phyloP scores from a whole-genome alignment of 164 flowering plant genomes.

The Chloranthus sessilifolius region DNA sequence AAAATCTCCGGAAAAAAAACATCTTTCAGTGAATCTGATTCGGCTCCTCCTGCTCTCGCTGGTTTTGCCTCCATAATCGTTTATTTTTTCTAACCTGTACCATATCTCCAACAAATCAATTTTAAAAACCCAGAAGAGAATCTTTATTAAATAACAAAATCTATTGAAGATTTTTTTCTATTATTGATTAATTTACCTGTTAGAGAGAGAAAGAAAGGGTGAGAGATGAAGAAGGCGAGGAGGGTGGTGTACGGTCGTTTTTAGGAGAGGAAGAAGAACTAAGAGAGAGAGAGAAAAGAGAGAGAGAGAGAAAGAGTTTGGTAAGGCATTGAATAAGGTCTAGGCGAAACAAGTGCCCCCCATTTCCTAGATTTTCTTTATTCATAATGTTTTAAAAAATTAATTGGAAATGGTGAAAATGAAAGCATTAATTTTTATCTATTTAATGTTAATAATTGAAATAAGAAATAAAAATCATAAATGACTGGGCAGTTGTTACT shows the following conservation, averaged over 20 bases:
- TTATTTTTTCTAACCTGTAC: neutral
- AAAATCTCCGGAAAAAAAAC: slow-evolving; percentile 36
- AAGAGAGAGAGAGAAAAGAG: slow-evolving; percentile 9
- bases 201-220: neutral
- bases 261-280: too few relatives aligned
- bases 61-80: slow-evolving; percentile 1
- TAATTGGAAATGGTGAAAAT: too few relatives aligned
- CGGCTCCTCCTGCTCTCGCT: slow-evolving; percentile 43
- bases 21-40: slow-evolving; percentile 47
- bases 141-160: neutral
- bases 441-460: too few relatives aligned
- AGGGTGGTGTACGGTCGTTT: too few relatives aligned
- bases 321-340: slow-evolving; percentile 37
- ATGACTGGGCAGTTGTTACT: too few relatives aligned
- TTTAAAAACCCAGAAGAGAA: neutral
- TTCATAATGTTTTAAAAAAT: too few relatives aligned
- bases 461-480: too few relatives aligned
- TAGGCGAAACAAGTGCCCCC: too few relatives aligned
- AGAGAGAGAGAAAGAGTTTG: slow-evolving; percentile 12
- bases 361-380: too few relatives aligned
- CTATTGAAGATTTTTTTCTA: neutral
- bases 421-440: too few relatives aligned
- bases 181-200: slow-evolving; percentile 4
- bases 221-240: slow-evolving; percentile 5
- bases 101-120: neutral